These are phyloP conservation scores for Pichia thaimueangensis DNA, from an alignment of 805 yeast genomes.

Conservation along the genomic window DNA sequence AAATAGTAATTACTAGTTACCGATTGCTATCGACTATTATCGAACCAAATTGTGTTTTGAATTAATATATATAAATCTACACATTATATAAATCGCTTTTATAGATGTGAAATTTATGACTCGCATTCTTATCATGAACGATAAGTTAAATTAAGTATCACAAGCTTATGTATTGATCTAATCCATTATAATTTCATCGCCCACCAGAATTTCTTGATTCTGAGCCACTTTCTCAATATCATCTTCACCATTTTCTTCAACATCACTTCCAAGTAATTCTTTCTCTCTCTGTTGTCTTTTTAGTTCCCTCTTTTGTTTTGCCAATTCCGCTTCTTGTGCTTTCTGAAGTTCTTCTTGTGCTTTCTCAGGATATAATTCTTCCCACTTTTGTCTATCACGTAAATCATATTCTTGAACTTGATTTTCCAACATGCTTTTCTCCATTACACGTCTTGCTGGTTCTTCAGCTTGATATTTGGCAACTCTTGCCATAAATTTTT, in stretches of 20 bases:
- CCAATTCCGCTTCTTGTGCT: conserved; percentile 3
- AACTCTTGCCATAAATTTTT: conserved; percentile 57
- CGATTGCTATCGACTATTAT: no score
- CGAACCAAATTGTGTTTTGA: neutral
- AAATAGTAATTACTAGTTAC: no score
- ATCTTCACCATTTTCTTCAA: neutral
- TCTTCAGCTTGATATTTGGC: conserved; percentile 49
- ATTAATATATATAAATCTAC: no score
- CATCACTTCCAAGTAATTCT: conserved; percentile 5
- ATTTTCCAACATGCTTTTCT: conserved; percentile 27
- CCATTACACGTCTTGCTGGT: conserved; percentile 40
- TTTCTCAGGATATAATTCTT: conserved; percentile 23
- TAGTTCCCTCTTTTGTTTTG: conserved; percentile 3
- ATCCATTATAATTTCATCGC: neutral
- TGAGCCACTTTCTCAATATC: neutral
- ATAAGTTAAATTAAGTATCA: no score
- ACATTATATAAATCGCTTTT: no score
- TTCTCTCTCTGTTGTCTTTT: conserved; percentile 4
- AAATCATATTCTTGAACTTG: conserved; percentile 28
- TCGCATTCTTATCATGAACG: no score
- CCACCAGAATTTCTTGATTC: neutral
- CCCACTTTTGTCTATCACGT: conserved; percentile 26
- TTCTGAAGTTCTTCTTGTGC: conserved; percentile 13
- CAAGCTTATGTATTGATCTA: no score
- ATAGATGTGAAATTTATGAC: no score